These are phyloP conservation scores for Bacterosira constricta DNA, from an alignment of 108 stramenopile species.

Conservation along the genomic window DNA sequence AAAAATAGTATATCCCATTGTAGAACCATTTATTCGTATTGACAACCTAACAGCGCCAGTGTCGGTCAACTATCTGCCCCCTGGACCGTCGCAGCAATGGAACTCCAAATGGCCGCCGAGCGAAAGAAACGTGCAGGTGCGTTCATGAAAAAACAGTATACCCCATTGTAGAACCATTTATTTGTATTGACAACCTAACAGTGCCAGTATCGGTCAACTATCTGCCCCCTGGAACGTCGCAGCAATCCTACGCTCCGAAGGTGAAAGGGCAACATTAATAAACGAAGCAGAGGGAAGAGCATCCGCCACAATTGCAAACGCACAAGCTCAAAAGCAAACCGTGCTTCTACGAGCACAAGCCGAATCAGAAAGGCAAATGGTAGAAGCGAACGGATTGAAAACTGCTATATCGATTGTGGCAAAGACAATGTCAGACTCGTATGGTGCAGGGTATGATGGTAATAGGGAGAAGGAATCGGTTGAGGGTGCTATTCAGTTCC, in stretches of 20 bases:
- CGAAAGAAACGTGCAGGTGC: constrained; percentile 52
- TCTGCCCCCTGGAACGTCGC: too few species aligned
- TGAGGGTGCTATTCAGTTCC: constrained; percentile 23
- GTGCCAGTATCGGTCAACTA: too few species aligned
- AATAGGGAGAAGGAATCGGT: constrained; percentile 20
- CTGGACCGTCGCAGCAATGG: constrained; percentile 54
- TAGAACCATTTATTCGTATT: too few species aligned
- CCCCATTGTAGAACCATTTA: too few species aligned
- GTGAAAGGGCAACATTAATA: constrained; percentile 21
- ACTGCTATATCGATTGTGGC: constrained; percentile 1
- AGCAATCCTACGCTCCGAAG: constrained; percentile 41
- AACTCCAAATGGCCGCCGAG: constrained; percentile 56
- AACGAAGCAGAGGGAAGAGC: constrained; percentile 46
- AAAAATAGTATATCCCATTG: too few species aligned
- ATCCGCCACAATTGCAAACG: constrained; percentile 31
- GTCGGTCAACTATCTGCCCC: too few species aligned
- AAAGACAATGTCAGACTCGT: background rate
- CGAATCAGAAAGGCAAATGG: constrained; percentile 1
- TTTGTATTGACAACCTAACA: too few species aligned
- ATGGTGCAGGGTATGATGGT: background rate
- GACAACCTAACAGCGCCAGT: too few species aligned
- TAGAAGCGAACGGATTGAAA: background rate
- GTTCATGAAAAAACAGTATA: too few species aligned
- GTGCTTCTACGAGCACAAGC: constrained; percentile 1
- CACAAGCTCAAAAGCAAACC: constrained; percentile 19